Evolutionary conservation across 2,329 filamentous ascomycete genomes (phyloP).

Genomic region (Teratosphaeria zuluensis): DNA sequence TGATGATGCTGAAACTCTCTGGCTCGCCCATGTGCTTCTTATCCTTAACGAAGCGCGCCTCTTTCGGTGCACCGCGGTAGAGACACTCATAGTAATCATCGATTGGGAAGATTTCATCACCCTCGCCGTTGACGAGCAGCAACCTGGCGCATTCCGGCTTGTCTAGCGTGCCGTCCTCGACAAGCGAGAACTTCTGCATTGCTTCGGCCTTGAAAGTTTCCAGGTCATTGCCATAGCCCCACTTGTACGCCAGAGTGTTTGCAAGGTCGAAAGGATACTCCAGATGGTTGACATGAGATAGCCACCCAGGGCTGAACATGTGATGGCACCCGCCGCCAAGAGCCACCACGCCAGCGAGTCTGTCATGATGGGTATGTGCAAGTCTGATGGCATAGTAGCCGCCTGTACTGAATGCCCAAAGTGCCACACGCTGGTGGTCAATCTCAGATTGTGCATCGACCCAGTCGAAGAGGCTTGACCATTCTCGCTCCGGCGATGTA

Average conservation of each 20-base stretch:
- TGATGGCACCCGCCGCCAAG: constrained; percentile 48
- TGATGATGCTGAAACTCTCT: constrained; percentile 37
- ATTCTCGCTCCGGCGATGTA: constrained; percentile 43
- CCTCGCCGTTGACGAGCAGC: constrained; percentile 48
- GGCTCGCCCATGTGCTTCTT: constrained; percentile 45
- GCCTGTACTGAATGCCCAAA: constrained; percentile 51
- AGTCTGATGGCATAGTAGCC: constrained; percentile 50
- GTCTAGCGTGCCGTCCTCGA: constrained; percentile 47
- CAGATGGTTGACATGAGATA: constrained; percentile 44
- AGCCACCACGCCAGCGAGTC: constrained; percentile 43
- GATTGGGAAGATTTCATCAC: constrained; percentile 54
- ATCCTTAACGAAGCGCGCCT: constrained; percentile 36
- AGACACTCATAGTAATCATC: constrained; percentile 50
- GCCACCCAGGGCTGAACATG: constrained; percentile 48
- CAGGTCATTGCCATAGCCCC: constrained; percentile 31
- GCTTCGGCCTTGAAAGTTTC: constrained; percentile 41
- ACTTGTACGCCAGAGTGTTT: constrained; percentile 42
- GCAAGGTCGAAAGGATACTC: constrained; percentile 53
- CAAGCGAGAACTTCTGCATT: constrained; percentile 44
- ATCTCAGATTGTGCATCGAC: constrained; percentile 38
- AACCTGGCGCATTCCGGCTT: constrained; percentile 39
- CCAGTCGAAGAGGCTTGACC: constrained; percentile 47
- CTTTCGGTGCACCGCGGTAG: constrained; percentile 44
- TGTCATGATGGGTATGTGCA: constrained; percentile 47
- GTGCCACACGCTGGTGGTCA: constrained; percentile 38